These are phyloP conservation scores for Acanthochlamys bracteata DNA, from an alignment of 106 monocot species.

Conservation along the genomic window DNA sequence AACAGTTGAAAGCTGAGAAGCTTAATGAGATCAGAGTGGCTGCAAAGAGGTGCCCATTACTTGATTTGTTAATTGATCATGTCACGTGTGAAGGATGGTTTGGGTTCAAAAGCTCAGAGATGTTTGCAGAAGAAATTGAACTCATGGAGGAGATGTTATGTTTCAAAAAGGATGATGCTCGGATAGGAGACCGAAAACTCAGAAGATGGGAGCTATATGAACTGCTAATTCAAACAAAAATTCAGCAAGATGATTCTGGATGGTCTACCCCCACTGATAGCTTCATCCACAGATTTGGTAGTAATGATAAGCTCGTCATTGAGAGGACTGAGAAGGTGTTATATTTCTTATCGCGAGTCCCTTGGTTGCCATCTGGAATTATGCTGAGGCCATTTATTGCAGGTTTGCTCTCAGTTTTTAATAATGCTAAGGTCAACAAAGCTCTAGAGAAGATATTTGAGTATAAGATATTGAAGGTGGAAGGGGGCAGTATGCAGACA, in stretches of 20 bases:
- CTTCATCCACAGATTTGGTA: no score
- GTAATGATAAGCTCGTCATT: no score
- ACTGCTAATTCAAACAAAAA: no score
- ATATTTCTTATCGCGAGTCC: no score
- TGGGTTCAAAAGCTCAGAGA: constrained; percentile 25
- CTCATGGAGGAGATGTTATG: constrained; percentile 70
- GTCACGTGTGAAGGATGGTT: constrained; percentile 24
- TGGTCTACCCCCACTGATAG: no score
- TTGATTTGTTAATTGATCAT: constrained; percentile 53
- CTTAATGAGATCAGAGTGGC: no score
- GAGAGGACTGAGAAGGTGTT: no score
- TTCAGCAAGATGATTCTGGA: no score
- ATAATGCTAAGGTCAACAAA: constrained; percentile 63
- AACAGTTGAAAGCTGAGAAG: no score
- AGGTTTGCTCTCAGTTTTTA: constrained; percentile 78
- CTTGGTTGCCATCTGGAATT: constrained; percentile 53
- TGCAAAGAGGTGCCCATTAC: no score
- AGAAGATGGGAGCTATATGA: constrained; percentile 70
- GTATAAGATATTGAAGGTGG: constrained; percentile 89
- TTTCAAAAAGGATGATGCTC: constrained; percentile 70
- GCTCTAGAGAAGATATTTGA: constrained; percentile 86
- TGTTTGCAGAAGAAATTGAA: constrained; percentile 63
- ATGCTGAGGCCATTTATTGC: no score
- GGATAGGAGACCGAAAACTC: constrained; percentile 87
- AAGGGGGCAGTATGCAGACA: constrained; percentile 83